These are phyloP conservation scores for Eutrema japonicum DNA, from an alignment of 345 rosid species.

Conservation along the genomic window DNA sequence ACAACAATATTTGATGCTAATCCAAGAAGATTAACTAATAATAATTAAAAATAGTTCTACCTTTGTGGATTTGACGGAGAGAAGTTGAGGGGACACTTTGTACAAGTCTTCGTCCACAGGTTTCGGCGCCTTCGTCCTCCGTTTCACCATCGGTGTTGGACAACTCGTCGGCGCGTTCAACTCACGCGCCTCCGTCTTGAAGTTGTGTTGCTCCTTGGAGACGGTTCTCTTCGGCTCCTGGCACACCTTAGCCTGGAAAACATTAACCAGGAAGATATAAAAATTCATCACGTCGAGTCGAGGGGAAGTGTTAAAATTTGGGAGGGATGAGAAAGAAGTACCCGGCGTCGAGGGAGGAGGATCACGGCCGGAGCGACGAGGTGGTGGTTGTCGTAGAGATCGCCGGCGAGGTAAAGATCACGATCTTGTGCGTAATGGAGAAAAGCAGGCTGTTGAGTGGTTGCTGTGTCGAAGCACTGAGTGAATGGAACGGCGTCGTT, in stretches of 20 bases:
- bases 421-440: conserved; percentile 73
- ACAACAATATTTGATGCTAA: neutral
- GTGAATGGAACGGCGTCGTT: conserved; percentile 82
- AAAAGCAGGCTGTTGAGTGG: conserved; percentile 66
- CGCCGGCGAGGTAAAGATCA: conserved; percentile 90
- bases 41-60: conserved; percentile 6
- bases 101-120: conserved; percentile 94
- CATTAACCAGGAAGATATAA: neutral
- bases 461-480: conserved; percentile 86
- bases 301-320: neutral
- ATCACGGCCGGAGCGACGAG: conserved; percentile 86
- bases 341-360: conserved; percentile 85
- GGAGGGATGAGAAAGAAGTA: conserved; percentile 28
- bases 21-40: neutral
- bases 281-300: neutral
- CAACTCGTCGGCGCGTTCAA: conserved; percentile 21
- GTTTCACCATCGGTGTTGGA: conserved; percentile 36
- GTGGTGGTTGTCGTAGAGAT: conserved; percentile 75
- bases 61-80: conserved; percentile 63
- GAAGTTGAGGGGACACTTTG: conserved; percentile 78
- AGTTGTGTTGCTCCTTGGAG: neutral
- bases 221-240: conserved; percentile 34
- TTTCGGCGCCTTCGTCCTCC: conserved; percentile 55
- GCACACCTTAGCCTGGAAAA: conserved; percentile 27
- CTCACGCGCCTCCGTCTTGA: conserved; percentile 34